Base-by-base conservation (phyloP, 2,329 filamentous ascomycete species). In the Hypoxylon sp. region DNA sequence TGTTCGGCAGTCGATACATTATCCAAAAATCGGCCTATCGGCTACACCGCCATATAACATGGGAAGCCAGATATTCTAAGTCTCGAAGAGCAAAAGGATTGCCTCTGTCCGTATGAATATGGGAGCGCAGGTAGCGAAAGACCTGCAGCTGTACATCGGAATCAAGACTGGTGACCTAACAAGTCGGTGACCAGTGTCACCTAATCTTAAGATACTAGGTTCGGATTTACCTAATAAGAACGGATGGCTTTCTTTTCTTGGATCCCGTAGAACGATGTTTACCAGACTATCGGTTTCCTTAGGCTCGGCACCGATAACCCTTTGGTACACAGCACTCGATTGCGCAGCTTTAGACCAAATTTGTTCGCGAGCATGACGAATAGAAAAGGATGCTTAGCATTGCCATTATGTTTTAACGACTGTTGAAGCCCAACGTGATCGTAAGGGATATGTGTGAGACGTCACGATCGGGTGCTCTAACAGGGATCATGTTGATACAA, bases 371-470 rank as follows among this genome's bases (percentile, higher is more conserved):
- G 40, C 8, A 30, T 33, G 22, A 46, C 40, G 40, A 42, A 33
- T 25, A 20, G 27, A 46, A 46, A 31, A 46, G 20, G n/a, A 22
- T 42, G n/a, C 54, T 46, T 57, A 30, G n/a, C 30, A 11, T 22
- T 17, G 2, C 22, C 25, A 42, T 42, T 17, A 17, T 17, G 37
- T 6, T 2, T 46, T 10, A 17, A 33, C 2, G 3, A 11, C 17
- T 11, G 13, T 0, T 5, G 6, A 22, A 46, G 2, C 5, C 25
- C 13, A 17, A 46, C 11, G 14, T 57, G 20, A 27, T 57, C 44
- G n/a, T 17, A 33, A 33, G n/a, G 20, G n/a, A 7, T 44, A n/a
- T 11, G 14, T 25, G n/a, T 42, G 7, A 17, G 37, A 42, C 37
- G n/a, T 42, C n/a, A 42, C n/a, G 17, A 14, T 42, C n/a, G 37